Evolutionary conservation across 345 rosid species (phyloP), one percentile per base, ranked within the genome.

Genomic region (Salix caprea): DNA sequence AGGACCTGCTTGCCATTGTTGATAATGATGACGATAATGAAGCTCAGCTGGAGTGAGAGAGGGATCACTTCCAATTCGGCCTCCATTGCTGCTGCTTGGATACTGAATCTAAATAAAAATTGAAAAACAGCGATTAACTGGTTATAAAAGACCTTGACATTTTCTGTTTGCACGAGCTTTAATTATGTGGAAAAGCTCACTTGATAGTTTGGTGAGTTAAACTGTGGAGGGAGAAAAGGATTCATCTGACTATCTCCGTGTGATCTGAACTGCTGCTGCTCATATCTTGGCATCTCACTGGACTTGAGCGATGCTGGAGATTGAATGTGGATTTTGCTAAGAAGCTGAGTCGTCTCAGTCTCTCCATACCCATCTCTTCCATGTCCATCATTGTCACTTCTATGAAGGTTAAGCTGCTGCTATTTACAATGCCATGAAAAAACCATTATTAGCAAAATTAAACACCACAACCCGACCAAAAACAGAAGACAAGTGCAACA

Each of bases 61-160:
- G 21, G 92, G 92, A 73, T 90, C 94, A 52, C 88, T 85, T 34
- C 93, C 90, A n/a, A 82, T 71, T 74, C 84, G 80, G 36, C 86
- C 89, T 78, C 87, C 90, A 44, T 81, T 86, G 79, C 94, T 84
- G 84, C 85, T 85, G 90, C 96, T 88, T 66, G 84, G 85, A 83
- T 82, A 81, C 77, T 85, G 88, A 75, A 74, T 71, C 86, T 72
- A 70, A 32, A 65, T 7, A 14, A 40, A 12, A 10, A 56, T 26
- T 14, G 13, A 65, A 66, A 39, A 52, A 61, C 34, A 40, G 58
- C 11, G 13, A 71, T 11, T n/a, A 12, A 4, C 12, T 56, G 21
- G 61, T 24, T 58, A 34, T 34, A 58, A 10, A 58, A 23, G 64
- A 23, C 64, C 26, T 58, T 23, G 10, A 23, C 28, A 9, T 58